phyloP scores from a whole-genome alignment of 2,329 filamentous ascomycete genomes.

The Elsinoe arachidis region DNA sequence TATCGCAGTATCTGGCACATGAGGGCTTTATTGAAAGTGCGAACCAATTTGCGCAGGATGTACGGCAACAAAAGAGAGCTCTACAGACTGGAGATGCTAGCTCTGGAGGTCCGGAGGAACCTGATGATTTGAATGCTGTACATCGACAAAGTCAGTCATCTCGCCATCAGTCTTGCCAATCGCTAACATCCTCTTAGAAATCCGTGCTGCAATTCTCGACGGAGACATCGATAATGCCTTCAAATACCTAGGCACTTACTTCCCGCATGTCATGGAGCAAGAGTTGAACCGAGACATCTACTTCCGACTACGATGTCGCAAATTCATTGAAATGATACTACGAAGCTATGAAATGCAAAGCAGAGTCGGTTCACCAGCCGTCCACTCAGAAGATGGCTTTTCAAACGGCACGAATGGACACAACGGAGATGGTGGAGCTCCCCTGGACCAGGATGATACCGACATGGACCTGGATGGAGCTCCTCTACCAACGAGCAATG shows the following conservation, averaged over 20 bases:
- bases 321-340: conserved; percentile 92
- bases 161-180: not conserved
- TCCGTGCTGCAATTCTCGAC: conserved; percentile 76
- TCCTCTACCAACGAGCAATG: not conserved
- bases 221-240: conserved; percentile 87
- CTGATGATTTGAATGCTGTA: conserved; percentile 74
- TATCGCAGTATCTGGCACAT: conserved; percentile 83
- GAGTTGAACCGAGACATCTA: conserved; percentile 65
- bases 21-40: conserved; percentile 95
- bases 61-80: conserved; percentile 62
- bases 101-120: conserved; percentile 39
- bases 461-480: conserved; percentile 43
- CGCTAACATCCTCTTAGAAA: conserved; percentile 47
- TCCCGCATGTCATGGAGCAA: conserved; percentile 68
- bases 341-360: conserved; percentile 56
- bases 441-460: not conserved
- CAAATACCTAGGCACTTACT: conserved; percentile 69
- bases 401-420: conserved; percentile 25
- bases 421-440: conserved; percentile 9
- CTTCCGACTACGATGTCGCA: conserved; percentile 79
- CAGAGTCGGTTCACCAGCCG: not conserved
- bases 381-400: conserved; percentile 26
- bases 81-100: conserved; percentile 32
- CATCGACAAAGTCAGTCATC: conserved; percentile 66
- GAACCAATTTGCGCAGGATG: conserved; percentile 75